phyloP scores from a whole-genome alignment of 2,329 filamentous ascomycete species.

The Emericellopsis atlantica region DNA sequence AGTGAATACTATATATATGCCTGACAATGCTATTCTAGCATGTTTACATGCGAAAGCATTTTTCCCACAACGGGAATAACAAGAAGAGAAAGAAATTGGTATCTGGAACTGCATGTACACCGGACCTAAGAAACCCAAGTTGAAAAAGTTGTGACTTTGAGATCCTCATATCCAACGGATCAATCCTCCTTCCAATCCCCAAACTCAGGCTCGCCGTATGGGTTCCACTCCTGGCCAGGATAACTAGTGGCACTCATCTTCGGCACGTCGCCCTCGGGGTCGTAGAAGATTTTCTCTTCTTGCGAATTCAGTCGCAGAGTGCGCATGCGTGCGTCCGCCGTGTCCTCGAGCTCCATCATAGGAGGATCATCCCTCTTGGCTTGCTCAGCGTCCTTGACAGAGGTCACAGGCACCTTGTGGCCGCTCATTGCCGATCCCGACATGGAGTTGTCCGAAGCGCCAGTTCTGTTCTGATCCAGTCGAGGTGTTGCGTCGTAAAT shows the following conservation, averaged over 20 bases:
- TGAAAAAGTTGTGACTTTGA: neutral
- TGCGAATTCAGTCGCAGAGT: constrained; percentile 28
- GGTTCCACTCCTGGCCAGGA: constrained; percentile 60
- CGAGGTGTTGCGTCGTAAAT: constrained; percentile 20
- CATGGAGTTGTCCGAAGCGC: neutral
- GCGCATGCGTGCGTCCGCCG: constrained; percentile 30
- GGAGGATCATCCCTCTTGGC: neutral
- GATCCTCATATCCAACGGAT: neutral
- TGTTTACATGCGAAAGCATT: too few species aligned
- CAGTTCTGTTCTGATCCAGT: constrained; percentile 2
- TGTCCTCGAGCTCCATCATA: constrained; percentile 24
- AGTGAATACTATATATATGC: too few species aligned
- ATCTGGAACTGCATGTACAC: too few species aligned
- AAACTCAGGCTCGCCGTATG: constrained; percentile 26
- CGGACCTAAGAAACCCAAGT: too few species aligned
- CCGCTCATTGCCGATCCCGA: neutral
- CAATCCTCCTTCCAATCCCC: constrained; percentile 1
- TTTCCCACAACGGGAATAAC: too few species aligned
- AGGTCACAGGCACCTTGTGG: neutral
- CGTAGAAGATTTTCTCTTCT: constrained; percentile 40
- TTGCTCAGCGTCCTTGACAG: neutral
- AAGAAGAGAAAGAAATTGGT: neutral
- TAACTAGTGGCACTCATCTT: constrained; percentile 57
- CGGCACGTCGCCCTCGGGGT: constrained; percentile 26
- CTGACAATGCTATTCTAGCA: too few species aligned